Conservation (phyloP, 495 filamentous ascomycete species). For the Xeromyces bisporus region DNA sequence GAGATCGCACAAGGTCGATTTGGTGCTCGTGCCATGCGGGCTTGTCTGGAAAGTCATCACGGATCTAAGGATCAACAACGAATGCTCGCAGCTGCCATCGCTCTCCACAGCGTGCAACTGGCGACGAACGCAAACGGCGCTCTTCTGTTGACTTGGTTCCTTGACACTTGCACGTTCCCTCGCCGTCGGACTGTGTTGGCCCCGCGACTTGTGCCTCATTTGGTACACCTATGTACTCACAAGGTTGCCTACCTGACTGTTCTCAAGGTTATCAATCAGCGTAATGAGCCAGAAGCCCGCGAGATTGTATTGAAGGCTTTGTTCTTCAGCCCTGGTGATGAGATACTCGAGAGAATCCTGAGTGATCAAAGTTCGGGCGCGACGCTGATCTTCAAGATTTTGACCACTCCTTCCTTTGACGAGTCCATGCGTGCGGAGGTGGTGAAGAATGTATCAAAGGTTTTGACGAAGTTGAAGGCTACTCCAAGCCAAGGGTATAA, state of each 20-base stretch:
- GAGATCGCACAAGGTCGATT: slow-evolving; percentile 85
- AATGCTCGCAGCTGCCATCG: slow-evolving; percentile 86
- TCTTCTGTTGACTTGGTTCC: slow-evolving; percentile 88
- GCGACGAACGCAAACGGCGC: slow-evolving; percentile 95
- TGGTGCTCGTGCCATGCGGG: slow-evolving; percentile 88
- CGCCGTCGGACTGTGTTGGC: slow-evolving; percentile 81
- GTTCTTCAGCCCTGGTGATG: slow-evolving; percentile 85
- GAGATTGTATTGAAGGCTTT: slow-evolving; percentile 81
- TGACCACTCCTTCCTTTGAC: slow-evolving; percentile 96
- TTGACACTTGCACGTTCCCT: slow-evolving; percentile 95
- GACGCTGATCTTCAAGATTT: slow-evolving; percentile 92
- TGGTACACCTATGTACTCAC: slow-evolving; percentile 96
- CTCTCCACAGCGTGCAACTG: slow-evolving; percentile 87
- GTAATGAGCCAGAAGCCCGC: slow-evolving; percentile 84
- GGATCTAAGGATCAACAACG: slow-evolving; percentile 89
- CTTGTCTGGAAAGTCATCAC: slow-evolving; percentile 92
- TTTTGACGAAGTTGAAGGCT: slow-evolving; percentile 77
- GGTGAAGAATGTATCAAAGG: slow-evolving; percentile 77
- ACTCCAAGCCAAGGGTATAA: slow-evolving; percentile 94
- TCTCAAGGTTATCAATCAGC: slow-evolving; percentile 95
- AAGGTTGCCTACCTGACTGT: slow-evolving; percentile 97
- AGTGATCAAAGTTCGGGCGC: slow-evolving; percentile 84
- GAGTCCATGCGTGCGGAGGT: slow-evolving; percentile 77
- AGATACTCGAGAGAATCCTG: slow-evolving; percentile 77
- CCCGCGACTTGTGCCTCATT: slow-evolving; percentile 78